Evolutionary conservation across 768 basidiomycete species (phyloP).

Genomic region (Amanita muscaria): DNA sequence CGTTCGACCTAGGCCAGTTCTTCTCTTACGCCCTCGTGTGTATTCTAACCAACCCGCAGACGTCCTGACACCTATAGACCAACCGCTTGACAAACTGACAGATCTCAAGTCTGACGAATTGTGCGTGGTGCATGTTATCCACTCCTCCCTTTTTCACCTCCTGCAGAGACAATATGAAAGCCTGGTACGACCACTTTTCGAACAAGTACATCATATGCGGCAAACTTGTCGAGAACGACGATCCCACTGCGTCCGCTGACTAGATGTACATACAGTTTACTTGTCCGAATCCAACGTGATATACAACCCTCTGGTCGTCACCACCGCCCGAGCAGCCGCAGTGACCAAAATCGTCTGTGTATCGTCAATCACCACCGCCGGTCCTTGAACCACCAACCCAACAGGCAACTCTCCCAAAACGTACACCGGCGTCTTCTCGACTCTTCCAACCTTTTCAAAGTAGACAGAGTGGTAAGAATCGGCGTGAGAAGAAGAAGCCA

Average conservation of each 20-base stretch:
- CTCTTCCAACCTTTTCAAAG: constrained; percentile 72
- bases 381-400: constrained; percentile 72
- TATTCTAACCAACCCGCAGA: constrained; percentile 35
- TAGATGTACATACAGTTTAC: not conserved
- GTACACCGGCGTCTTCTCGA: constrained; percentile 75
- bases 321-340: constrained; percentile 55
- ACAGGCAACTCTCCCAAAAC: constrained; percentile 53
- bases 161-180: constrained; percentile 85
- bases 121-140: constrained; percentile 36
- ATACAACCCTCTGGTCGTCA: constrained; percentile 64
- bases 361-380: constrained; percentile 90
- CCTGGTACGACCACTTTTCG: constrained; percentile 91
- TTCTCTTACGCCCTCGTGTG: not conserved
- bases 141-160: not conserved
- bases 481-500: constrained; percentile 23
- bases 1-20: constrained; percentile 76
- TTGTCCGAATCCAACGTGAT: constrained; percentile 28
- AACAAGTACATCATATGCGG: constrained; percentile 91
- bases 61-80: constrained; percentile 84
- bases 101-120: constrained; percentile 77
- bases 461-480: constrained; percentile 59
- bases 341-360: constrained; percentile 93
- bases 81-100: constrained; percentile 74
- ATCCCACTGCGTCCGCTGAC: constrained; percentile 22
- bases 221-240: constrained; percentile 75